phyloP scores from a whole-genome alignment of 306 rosid species.

The Dicorynia guianensis region DNA sequence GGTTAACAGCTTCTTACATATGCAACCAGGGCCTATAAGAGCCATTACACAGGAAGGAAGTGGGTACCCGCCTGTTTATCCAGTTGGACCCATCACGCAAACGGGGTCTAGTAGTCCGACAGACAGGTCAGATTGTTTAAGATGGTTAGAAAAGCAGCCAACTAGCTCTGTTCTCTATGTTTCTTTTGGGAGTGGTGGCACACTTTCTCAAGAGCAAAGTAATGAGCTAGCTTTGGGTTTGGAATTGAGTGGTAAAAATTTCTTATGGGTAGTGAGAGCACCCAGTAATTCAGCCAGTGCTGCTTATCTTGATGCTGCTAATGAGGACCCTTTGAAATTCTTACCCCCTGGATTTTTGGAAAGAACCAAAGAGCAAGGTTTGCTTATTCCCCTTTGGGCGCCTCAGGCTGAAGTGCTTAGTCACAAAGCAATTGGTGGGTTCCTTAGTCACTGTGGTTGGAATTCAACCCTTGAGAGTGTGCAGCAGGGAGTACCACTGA shows the following conservation, averaged over 20 bases:
- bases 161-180: too few species aligned
- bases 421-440: too few species aligned
- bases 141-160: too few species aligned
- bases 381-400: too few species aligned
- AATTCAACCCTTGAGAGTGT: background rate
- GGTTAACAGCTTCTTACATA: slow-evolving; percentile 2
- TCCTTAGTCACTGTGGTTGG: too few species aligned
- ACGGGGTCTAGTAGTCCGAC: background rate
- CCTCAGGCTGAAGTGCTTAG: too few species aligned
- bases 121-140: background rate
- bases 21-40: background rate
- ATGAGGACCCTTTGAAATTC: background rate
- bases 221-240: slow-evolving; percentile 19
- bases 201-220: background rate
- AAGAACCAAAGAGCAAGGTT: too few species aligned
- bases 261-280: background rate
- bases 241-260: background rate
- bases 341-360: background rate
- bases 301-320: background rate
- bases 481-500: background rate
- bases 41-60: background rate
- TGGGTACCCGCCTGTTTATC: background rate
- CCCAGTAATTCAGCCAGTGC: background rate
- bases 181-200: background rate
- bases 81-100: background rate